Conservation (phyloP, 1,284 basidiomycete species). For the Trametes versicolor region DNA sequence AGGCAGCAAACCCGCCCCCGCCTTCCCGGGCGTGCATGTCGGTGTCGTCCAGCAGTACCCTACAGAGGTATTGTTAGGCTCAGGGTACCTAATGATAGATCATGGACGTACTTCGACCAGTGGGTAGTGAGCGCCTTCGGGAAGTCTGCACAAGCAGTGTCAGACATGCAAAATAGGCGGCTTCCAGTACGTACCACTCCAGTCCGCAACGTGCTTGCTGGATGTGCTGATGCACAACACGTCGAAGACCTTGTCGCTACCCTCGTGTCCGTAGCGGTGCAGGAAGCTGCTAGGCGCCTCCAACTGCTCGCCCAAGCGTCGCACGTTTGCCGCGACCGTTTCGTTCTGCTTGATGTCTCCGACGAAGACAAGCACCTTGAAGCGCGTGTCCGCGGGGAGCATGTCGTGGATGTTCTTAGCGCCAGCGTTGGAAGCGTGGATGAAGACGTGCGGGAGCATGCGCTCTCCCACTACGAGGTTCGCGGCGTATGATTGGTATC, state of each 20-base stretch:
- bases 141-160: slow-evolving; percentile 43
- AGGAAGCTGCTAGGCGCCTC: slow-evolving; percentile 50
- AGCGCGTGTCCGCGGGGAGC: slow-evolving; percentile 73
- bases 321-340: slow-evolving; percentile 51
- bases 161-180: background rate
- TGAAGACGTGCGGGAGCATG: slow-evolving; percentile 64
- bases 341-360: slow-evolving; percentile 60
- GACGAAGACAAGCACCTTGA: slow-evolving; percentile 76
- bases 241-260: slow-evolving; percentile 54
- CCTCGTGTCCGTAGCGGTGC: slow-evolving; percentile 41
- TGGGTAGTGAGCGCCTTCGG: slow-evolving; percentile 63
- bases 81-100: no score
- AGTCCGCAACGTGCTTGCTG: slow-evolving; percentile 57
- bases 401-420: slow-evolving; percentile 77
- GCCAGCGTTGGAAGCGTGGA: slow-evolving; percentile 70
- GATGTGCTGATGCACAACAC: slow-evolving; percentile 60
- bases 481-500: slow-evolving; percentile 56
- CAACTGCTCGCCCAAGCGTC: slow-evolving; percentile 55
- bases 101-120: slow-evolving; percentile 68
- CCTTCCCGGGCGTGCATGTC: slow-evolving; percentile 47
- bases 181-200: slow-evolving; percentile 40
- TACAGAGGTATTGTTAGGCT: no score
- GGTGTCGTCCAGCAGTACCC: slow-evolving; percentile 48
- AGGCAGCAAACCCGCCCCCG: slow-evolving; percentile 55
- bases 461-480: slow-evolving; percentile 68